Percentiles rank a stretch among this genome's conserved stretches.
Conservation (phyloP, 2,329 filamentous ascomycete genomes). For the Ceratocystis papillata region DNA sequence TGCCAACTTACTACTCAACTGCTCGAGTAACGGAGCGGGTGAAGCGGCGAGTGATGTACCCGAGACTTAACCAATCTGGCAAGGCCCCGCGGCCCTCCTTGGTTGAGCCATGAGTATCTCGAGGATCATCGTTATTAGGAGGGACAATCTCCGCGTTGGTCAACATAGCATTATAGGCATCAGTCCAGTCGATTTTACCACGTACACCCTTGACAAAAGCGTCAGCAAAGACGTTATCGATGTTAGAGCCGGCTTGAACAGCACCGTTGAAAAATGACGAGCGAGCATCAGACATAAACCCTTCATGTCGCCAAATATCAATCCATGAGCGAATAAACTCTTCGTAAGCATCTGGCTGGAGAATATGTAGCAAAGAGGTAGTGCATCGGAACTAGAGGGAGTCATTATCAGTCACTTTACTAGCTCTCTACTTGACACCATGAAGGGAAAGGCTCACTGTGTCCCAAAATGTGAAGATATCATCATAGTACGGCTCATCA, state of each 20-base stretch:
- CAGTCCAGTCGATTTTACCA: slow-evolving; percentile 52
- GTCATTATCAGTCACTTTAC: too few relatives aligned
- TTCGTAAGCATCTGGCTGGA: slow-evolving; percentile 52
- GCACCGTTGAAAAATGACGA: slow-evolving; percentile 60
- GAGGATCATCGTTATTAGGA: slow-evolving; percentile 46
- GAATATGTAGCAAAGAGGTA: slow-evolving; percentile 52
- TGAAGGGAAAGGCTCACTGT: slow-evolving; percentile 26
- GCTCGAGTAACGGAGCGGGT: slow-evolving; percentile 52
- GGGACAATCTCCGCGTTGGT: slow-evolving; percentile 56
- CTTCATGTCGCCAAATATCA: slow-evolving; percentile 55
- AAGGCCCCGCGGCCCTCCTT: slow-evolving; percentile 59
- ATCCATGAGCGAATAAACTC: slow-evolving; percentile 57
- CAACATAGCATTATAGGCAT: slow-evolving; percentile 52
- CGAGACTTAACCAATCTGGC: slow-evolving; percentile 54
- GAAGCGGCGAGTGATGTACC: slow-evolving; percentile 54
- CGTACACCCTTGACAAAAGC: slow-evolving; percentile 59
- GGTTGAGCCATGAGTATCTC: slow-evolving; percentile 49
- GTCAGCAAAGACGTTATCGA: slow-evolving; percentile 61
- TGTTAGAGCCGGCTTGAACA: slow-evolving; percentile 58
- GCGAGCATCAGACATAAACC: slow-evolving; percentile 54
- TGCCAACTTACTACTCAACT: slow-evolving; percentile 46
- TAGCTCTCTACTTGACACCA: too few relatives aligned
- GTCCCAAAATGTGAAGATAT: slow-evolving; percentile 61
- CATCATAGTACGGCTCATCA: slow-evolving; percentile 58
- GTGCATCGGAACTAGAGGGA: slow-evolving; percentile 47